Base-by-base conservation (phyloP, 176 grass and related monocot species). In the Phragmites australis region DNA sequence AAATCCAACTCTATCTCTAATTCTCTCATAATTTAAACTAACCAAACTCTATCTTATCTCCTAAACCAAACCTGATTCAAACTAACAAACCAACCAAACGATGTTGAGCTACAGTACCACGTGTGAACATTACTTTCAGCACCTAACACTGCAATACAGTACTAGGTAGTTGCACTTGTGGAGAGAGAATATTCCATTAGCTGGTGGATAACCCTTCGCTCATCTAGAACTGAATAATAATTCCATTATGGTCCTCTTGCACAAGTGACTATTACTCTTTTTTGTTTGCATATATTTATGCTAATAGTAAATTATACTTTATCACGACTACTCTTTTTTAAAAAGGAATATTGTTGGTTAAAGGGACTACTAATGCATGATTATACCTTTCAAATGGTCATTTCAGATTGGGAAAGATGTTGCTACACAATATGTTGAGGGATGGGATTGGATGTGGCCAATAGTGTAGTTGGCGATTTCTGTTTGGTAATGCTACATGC, bases 371-470 rank as follows among this genome's bases (percentile, higher is more conserved):
- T 59, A 51, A 61, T 76, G 42, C 32, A 81, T 83, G 43, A 22
- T 47, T 40, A 21, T 41, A 76, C 5, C 55, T 81, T 75, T 83
- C 44, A 26, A 40, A 50, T 75, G 67, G 34, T 67, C 55, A 48
- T 81, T 76, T 79, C 88, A 98, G 95, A 98, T 98, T 62, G 95
- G 95, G 68, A 89, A 98, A 86, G 95, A 98, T 87, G 92, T 98
- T 67, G 88, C 95, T 55, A 58, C 92, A 9, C 95, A 98, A 63
- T 98, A 98, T 91, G 95, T 98, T 84, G 92, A 98, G 94, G 95
- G 95, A 85, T 94, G 95, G 95, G 95, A 98, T 75, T 98, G 95
- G 95, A 98, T 98, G 47, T 89, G 90, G 45, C 95, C 95, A 79
- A 94, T 98, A 87, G 94, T 92, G 95, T 98, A 81, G 71, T 15